Conservation (phyloP, 2,329 filamentous ascomycete species). For the Pseudogymnoascus sp. region DNA sequence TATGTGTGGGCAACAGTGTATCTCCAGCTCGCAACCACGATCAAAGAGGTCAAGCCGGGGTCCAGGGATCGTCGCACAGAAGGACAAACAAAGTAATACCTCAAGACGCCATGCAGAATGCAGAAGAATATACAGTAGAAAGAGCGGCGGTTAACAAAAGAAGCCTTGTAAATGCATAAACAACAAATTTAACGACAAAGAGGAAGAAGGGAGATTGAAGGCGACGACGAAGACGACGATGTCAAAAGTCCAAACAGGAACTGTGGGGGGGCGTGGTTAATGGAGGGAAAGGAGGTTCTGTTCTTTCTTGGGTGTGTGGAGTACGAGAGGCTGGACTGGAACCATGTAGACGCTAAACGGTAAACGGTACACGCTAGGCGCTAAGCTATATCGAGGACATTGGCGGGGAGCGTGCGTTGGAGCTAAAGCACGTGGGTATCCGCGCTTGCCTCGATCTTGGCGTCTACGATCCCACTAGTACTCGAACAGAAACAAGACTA, state of each 20-base stretch:
- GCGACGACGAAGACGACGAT: background rate
- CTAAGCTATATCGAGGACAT: background rate
- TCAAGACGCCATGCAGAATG: slow-evolving; percentile 6
- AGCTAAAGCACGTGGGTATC: slow-evolving; percentile 6
- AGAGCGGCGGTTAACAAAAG: background rate
- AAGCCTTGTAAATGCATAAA: slow-evolving; percentile 3
- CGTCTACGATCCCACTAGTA: background rate
- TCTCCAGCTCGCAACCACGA: background rate
- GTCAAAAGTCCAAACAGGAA: background rate
- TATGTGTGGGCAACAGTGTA: background rate
- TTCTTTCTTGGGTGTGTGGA: slow-evolving; percentile 4
- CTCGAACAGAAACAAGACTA: background rate
- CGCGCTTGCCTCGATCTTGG: slow-evolving; percentile 5
- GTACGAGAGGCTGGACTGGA: slow-evolving; percentile 5
- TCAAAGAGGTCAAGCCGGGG: background rate
- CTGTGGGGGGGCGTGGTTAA: slow-evolving; percentile 1
- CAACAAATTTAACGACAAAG: background rate
- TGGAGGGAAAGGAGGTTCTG: slow-evolving; percentile 7
- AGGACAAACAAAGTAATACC: slow-evolving; percentile 5
- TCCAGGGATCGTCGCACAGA: slow-evolving; percentile 7
- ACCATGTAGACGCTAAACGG: background rate
- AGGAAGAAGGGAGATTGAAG: slow-evolving; percentile 7
- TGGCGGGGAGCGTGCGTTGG: background rate
- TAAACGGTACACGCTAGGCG: background rate
- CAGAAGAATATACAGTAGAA: slow-evolving; percentile 5